Base-by-base conservation (phyloP, 148 eudicot genomes). In the Fagopyrum tataricum region DNA sequence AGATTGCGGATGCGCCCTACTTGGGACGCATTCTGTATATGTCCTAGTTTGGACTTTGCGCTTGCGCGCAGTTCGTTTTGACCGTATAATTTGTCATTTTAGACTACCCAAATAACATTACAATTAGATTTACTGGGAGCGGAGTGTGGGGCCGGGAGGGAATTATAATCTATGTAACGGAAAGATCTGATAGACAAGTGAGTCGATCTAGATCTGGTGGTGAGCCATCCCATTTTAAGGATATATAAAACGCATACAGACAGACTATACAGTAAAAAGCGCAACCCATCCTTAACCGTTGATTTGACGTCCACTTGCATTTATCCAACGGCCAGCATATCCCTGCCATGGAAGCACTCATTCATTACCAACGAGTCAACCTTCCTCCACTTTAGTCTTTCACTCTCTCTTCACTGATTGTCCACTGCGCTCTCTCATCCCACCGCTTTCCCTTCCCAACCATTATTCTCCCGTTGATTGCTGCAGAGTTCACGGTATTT, bases 141-240 rank as follows among this genome's bases (percentile, higher is more conserved):
- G n/a, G n/a, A n/a, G n/a, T n/a, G n/a, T n/a, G n/a, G n/a, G n/a
- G n/a, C n/a, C n/a, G n/a, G n/a, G n/a, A n/a, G n/a, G n/a, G n/a
- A n/a, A n/a, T n/a, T n/a, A n/a, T n/a, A n/a, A n/a, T n/a, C n/a
- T n/a, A n/a, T n/a, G 37, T 31, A 31, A 31, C 37, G 2, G 37
- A 31, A 31, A 31, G 37, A 46, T 46, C 49, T 46, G 49, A 46
- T 46, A 46, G 37, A 3, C 49, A 46, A 1, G 49, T 0, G 6
- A 53, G 23, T 53, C 58, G 58, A 53, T 53, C 58, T n/a, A 53
- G 58, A 53, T 53, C 58, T 53, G 58, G 58, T 17, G 58, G 21
- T 53, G 58, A 6, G 7, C 58, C 58, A 53, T 53, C 58, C 58
- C 21, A 53, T 53, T 53, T 53, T 4, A 53, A 6, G 23, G 8